phyloP scores from a whole-genome alignment of 2,329 filamentous ascomycete species.

The Onygenales sp. region DNA sequence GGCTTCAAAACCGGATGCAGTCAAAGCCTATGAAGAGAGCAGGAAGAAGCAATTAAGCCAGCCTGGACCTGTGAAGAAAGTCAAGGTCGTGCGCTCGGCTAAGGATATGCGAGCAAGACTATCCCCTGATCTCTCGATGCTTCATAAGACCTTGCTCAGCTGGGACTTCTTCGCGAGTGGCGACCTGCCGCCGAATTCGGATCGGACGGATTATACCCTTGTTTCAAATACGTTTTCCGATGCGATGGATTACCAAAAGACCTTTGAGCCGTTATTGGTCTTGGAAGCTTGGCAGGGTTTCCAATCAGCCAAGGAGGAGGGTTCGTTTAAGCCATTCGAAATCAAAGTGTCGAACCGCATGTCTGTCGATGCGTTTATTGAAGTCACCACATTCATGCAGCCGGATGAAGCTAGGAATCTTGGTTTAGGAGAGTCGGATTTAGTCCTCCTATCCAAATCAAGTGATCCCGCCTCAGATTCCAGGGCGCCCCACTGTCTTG shows the following conservation, averaged over 20 bases:
- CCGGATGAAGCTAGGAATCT: constrained; percentile 61
- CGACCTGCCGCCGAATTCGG: constrained; percentile 68
- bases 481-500: constrained; percentile 68
- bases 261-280: constrained; percentile 81
- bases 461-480: constrained; percentile 58
- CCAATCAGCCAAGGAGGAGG: constrained; percentile 80
- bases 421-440: constrained; percentile 71
- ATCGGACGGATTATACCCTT: constrained; percentile 59
- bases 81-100: constrained; percentile 66
- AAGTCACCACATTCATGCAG: constrained; percentile 77
- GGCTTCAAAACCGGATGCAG: constrained; percentile 29
- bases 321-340: constrained; percentile 68
- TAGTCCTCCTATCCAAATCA: constrained; percentile 72
- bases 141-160: constrained; percentile 77
- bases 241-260: constrained; percentile 71
- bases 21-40: constrained; percentile 39
- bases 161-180: constrained; percentile 94
- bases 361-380: constrained; percentile 85
- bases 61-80: constrained; percentile 72
- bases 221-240: constrained; percentile 72
- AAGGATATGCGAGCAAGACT: constrained; percentile 93
- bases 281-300: constrained; percentile 96
- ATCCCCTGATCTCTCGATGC: constrained; percentile 72
- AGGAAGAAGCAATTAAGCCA: constrained; percentile 43
- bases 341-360: constrained; percentile 81